Percentiles rank a stretch among this genome's conserved stretches.
phyloP scores from a whole-genome alignment of 768 basidiomycete genomes.

The Daedaleopsis nitida region DNA sequence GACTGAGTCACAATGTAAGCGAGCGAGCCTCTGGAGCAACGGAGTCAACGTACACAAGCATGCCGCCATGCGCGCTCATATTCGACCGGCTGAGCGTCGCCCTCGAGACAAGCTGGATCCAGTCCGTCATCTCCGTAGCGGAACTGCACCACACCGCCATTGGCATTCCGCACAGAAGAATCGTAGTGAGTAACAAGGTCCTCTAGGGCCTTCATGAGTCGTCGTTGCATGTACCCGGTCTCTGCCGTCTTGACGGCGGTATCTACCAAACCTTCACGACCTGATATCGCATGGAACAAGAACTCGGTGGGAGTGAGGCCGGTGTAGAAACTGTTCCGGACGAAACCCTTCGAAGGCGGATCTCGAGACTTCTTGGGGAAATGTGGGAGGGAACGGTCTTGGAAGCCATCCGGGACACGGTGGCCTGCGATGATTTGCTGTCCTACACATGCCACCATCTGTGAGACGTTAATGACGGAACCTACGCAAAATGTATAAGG shows the following conservation, averaged over 20 bases:
- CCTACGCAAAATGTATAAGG: slow-evolving; percentile 47
- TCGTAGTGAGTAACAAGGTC: slow-evolving; percentile 97
- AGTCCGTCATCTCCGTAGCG: slow-evolving; percentile 95
- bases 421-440: slow-evolving; percentile 98
- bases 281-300: slow-evolving; percentile 98
- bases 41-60: slow-evolving; percentile 56
- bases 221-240: slow-evolving; percentile 99
- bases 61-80: slow-evolving; percentile 87
- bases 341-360: slow-evolving; percentile 97
- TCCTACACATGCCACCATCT: slow-evolving; percentile 99
- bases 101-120: slow-evolving; percentile 95
- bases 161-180: slow-evolving; percentile 90
- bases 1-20: slow-evolving; percentile 46
- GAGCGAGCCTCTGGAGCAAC: not conserved
- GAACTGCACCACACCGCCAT: slow-evolving; percentile 96
- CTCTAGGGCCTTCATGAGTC: slow-evolving; percentile 98
- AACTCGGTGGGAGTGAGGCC: slow-evolving; percentile 95
- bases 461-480: slow-evolving; percentile 98
- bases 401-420: slow-evolving; percentile 98
- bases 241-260: slow-evolving; percentile 99
- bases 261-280: slow-evolving; percentile 97
- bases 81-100: slow-evolving; percentile 92
- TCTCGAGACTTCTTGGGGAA: slow-evolving; percentile 97
- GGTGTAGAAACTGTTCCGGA: slow-evolving; percentile 94
- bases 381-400: slow-evolving; percentile 98